phyloP scores from a whole-genome alignment of 805 yeast species.

The Candida morakotiae region DNA sequence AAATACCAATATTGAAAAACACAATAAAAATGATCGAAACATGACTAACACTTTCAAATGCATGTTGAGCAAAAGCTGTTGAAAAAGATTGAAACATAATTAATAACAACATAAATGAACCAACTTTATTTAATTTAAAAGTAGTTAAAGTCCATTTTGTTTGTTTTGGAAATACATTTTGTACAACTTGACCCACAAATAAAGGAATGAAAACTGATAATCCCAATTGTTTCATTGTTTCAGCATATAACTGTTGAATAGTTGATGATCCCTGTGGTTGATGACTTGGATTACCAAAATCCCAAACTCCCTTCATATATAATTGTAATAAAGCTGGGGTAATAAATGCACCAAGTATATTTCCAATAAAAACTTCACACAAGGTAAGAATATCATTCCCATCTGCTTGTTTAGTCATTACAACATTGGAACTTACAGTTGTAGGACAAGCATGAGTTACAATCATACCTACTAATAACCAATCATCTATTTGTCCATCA shows the following conservation, averaged over 20 bases:
- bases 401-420: conserved; percentile 82
- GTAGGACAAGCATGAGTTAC: conserved; percentile 89
- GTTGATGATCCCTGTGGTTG: conserved; percentile 46
- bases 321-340: conserved; percentile 83
- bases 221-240: conserved; percentile 87
- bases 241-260: conserved; percentile 55
- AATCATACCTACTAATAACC: conserved; percentile 78
- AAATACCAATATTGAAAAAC: conserved; percentile 79
- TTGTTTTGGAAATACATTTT: conserved; percentile 63
- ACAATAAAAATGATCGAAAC: conserved; percentile 71
- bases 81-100: conserved; percentile 79
- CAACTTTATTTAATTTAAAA: conserved; percentile 65
- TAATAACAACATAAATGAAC: conserved; percentile 72
- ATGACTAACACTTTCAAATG: conserved; percentile 68
- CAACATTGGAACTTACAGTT: conserved; percentile 87
- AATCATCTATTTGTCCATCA: conserved; percentile 58
- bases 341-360: conserved; percentile 78
- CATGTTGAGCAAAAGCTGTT: conserved; percentile 80
- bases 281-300: conserved; percentile 69
- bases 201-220: conserved; percentile 79
- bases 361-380: conserved; percentile 84
- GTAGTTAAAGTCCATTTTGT: conserved; percentile 56
- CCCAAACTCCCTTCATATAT: conserved; percentile 57
- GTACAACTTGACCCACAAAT: conserved; percentile 83
- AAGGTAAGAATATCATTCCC: conserved; percentile 78